A percentile compares a stretch with the other conserved stretches of the same genome.
phyloP scores from a whole-genome alignment of 164 flowering plant species.

The Protea cynaroides region DNA sequence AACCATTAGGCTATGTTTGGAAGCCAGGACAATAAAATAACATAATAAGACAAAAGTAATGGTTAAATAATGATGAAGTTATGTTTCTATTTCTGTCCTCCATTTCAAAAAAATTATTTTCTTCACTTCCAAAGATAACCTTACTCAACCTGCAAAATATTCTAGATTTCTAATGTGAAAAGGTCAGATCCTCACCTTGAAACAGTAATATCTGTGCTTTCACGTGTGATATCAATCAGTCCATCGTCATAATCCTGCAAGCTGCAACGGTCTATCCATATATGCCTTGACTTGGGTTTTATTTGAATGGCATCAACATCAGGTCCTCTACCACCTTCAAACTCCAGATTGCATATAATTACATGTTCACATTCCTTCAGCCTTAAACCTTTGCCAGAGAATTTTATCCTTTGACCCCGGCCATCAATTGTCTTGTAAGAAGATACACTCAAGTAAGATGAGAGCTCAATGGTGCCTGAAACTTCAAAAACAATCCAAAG shows the following conservation, averaged over 20 bases:
- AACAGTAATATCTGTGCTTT: constrained; percentile 76
- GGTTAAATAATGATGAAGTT: too few relatives aligned
- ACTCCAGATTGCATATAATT: constrained; percentile 74
- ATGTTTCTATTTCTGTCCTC: too few relatives aligned
- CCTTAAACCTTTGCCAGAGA: constrained; percentile 73
- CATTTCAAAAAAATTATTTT: too few relatives aligned
- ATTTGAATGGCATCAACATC: constrained; percentile 87
- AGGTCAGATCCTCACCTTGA: constrained; percentile 41
- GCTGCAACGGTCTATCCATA: constrained; percentile 95
- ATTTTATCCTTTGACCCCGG: constrained; percentile 76
- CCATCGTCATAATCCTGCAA: constrained; percentile 78
- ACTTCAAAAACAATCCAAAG: constrained; percentile 81
- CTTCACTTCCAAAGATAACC: too few relatives aligned
- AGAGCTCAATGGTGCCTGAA: constrained; percentile 65
- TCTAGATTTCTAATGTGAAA: neutral
- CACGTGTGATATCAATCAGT: constrained; percentile 71
- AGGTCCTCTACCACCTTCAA: constrained; percentile 80
- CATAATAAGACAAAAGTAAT: too few relatives aligned
- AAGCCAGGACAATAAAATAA: too few relatives aligned
- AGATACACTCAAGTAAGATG: constrained; percentile 59
- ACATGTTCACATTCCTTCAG: constrained; percentile 82
- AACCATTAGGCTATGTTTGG: too few relatives aligned
- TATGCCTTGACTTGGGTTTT: constrained; percentile 76
- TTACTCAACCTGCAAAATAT: neutral
- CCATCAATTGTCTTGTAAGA: constrained; percentile 87